Percentiles rank a stretch among this genome's conserved stretches.
phyloP scores from a whole-genome alignment of 257 asterid species.

The Plantago ovata region DNA sequence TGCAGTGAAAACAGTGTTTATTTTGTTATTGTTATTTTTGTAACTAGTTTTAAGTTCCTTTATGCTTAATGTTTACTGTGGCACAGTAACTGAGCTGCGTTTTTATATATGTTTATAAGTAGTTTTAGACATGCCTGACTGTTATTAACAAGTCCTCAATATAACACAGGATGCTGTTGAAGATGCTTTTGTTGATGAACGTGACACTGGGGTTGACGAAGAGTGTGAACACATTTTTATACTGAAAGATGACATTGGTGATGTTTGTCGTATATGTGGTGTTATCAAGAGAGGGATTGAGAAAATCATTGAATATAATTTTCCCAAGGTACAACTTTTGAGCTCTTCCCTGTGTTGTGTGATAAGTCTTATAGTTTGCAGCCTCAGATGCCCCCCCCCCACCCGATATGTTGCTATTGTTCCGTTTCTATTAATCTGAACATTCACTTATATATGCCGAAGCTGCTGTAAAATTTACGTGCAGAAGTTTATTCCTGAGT shows the following conservation, averaged over 20 bases:
- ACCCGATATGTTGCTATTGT: too few relatives aligned
- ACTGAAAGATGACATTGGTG: constrained; percentile 88
- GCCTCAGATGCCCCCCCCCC: too few relatives aligned
- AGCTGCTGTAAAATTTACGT: too few relatives aligned
- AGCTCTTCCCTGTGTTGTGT: not conserved
- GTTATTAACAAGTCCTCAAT: constrained; percentile 19
- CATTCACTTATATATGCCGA: too few relatives aligned
- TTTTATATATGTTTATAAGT: constrained; percentile 6
- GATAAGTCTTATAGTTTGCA: constrained; percentile 4
- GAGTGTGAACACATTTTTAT: constrained; percentile 89
- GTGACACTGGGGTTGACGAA: constrained; percentile 43
- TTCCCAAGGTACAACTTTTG: constrained; percentile 60
- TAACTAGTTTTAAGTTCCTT: constrained; percentile 1
- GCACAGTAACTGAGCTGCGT: not conserved
- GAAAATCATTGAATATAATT: constrained; percentile 80
- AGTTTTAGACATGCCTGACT: constrained; percentile 9
- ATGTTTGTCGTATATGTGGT: constrained; percentile 94
- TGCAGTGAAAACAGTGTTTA: not conserved
- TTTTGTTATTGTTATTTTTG: not conserved
- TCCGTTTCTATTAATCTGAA: too few relatives aligned
- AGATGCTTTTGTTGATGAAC: constrained; percentile 38
- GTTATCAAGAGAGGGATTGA: constrained; percentile 81
- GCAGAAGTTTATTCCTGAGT: too few relatives aligned
- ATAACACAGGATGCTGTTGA: constrained; percentile 50
- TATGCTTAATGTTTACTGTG: not conserved